A percentile compares a stretch with the other conserved stretches of the same genome.
These are phyloP conservation scores for Suillus occidentalis DNA, from an alignment of 768 basidiomycete species.

Conservation along the genomic window DNA sequence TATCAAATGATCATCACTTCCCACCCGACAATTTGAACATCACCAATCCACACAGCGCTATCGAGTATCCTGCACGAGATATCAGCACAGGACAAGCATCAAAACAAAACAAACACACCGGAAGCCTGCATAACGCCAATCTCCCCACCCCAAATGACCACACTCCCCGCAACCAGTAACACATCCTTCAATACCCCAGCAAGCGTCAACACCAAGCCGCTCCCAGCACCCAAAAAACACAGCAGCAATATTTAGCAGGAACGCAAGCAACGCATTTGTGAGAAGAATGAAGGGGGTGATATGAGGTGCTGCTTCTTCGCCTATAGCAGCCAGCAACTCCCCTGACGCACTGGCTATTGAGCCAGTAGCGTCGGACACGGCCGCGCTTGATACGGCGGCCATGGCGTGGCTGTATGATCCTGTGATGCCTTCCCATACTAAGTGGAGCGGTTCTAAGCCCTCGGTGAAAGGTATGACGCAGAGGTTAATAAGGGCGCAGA, in stretches of 20 bases:
- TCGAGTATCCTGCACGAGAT: constrained; percentile 66
- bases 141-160: constrained; percentile 76
- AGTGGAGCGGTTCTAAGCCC: constrained; percentile 78
- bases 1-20: constrained; percentile 44
- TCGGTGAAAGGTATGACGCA: constrained; percentile 89
- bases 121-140: constrained; percentile 86
- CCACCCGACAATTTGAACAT: constrained; percentile 78
- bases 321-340: neutral
- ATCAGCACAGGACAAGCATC: neutral
- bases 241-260: constrained; percentile 88
- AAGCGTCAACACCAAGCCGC: constrained; percentile 86
- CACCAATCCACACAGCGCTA: constrained; percentile 83
- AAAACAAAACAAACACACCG: constrained; percentile 42
- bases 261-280: constrained; percentile 84
- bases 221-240: constrained; percentile 91
- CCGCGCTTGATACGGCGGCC: neutral
- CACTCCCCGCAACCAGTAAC: constrained; percentile 88
- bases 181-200: constrained; percentile 99
- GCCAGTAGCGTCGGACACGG: neutral
- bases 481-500: constrained; percentile 90
- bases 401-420: constrained; percentile 19
- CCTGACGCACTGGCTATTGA: neutral
- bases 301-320: neutral
- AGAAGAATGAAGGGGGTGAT: constrained; percentile 73
- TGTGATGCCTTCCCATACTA: constrained; percentile 8